These are phyloP conservation scores for Jaminaea rosea DNA, from an alignment of 1,284 basidiomycete genomes.

Conservation along the genomic window DNA sequence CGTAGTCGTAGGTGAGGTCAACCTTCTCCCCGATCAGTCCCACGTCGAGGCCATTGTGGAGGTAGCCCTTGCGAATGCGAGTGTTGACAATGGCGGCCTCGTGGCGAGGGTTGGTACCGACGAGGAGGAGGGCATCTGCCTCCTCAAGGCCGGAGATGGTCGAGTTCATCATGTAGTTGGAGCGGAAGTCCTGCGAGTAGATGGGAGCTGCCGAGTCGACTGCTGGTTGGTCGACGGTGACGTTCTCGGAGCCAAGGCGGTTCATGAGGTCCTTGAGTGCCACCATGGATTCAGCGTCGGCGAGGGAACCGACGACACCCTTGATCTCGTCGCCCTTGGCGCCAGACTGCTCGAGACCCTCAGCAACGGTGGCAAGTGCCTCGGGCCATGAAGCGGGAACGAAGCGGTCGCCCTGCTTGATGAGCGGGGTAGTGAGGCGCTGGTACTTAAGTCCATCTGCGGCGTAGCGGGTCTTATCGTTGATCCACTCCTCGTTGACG, in stretches of 20 bases:
- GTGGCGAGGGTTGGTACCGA: conserved; percentile 94
- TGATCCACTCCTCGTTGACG: conserved; percentile 99
- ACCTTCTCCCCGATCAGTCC: conserved; percentile 84
- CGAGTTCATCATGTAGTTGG: conserved; percentile 96
- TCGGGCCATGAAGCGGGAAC: conserved; percentile 87
- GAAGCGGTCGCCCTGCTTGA: conserved; percentile 87
- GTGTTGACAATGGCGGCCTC: conserved; percentile 97
- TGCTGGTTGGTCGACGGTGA: conserved; percentile 66
- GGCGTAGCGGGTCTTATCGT: conserved; percentile 95
- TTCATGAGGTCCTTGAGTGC: conserved; percentile 90
- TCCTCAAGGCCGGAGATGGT: conserved; percentile 83
- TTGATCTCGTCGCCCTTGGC: conserved; percentile 93
- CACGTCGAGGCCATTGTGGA: conserved; percentile 73
- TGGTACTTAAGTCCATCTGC: conserved; percentile 94
- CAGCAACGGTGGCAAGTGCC: conserved; percentile 68
- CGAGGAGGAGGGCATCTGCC: conserved; percentile 84
- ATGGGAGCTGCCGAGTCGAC: conserved; percentile 61
- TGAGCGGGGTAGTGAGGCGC: conserved; percentile 80
- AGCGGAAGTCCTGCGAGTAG: conserved; percentile 80
- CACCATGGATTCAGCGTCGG: conserved; percentile 87
- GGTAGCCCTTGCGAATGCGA: conserved; percentile 86
- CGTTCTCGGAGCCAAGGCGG: conserved; percentile 89
- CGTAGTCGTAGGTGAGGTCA: conserved; percentile 86
- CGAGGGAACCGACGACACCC: conserved; percentile 82
- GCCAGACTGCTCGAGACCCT: conserved; percentile 69